These are phyloP conservation scores for Magnusiomyces clavatus DNA, from an alignment of 1,139 yeast species.

Conservation along the genomic window DNA sequence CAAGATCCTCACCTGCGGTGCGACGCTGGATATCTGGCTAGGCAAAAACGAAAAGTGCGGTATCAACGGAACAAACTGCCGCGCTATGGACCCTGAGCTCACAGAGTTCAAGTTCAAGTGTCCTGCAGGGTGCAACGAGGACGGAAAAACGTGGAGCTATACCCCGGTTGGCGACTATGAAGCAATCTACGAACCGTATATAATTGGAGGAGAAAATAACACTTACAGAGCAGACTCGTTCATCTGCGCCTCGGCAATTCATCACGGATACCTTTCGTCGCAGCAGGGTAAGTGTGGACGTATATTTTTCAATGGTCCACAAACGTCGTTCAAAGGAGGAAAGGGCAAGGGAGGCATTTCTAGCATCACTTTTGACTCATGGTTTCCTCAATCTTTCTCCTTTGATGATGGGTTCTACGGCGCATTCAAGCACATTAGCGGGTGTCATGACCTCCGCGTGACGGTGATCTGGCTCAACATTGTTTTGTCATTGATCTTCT, in stretches of 20 bases:
- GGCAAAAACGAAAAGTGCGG: slow-evolving; percentile 76
- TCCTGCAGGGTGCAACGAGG: slow-evolving; percentile 81
- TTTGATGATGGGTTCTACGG: slow-evolving; percentile 37
- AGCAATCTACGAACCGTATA: slow-evolving; percentile 63
- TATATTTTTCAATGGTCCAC: slow-evolving; percentile 50
- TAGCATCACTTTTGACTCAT: slow-evolving; percentile 58
- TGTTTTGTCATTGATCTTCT: slow-evolving; percentile 46
- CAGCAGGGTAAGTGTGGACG: slow-evolving; percentile 75
- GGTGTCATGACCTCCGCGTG: slow-evolving; percentile 63
- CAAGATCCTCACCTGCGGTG: slow-evolving; percentile 23
- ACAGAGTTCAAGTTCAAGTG: slow-evolving; percentile 60
- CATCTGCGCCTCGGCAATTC: slow-evolving; percentile 86
- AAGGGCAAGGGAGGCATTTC: slow-evolving; percentile 40
- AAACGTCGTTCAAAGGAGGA: slow-evolving; percentile 36
- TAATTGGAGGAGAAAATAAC: slow-evolving; percentile 57
- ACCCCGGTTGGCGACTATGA: slow-evolving; percentile 63
- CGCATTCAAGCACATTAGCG: slow-evolving; percentile 30
- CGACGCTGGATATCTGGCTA: slow-evolving; percentile 47
- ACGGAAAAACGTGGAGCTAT: slow-evolving; percentile 71
- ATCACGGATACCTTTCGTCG: slow-evolving; percentile 72
- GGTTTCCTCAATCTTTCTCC: slow-evolving; percentile 66
- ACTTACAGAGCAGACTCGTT: slow-evolving; percentile 82
- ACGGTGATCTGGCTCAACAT: slow-evolving; percentile 51
- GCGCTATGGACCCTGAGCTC: slow-evolving; percentile 32
- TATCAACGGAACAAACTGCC: slow-evolving; percentile 53